Conservation (phyloP, 805 yeast species). For the Ogataea corticis region DNA sequence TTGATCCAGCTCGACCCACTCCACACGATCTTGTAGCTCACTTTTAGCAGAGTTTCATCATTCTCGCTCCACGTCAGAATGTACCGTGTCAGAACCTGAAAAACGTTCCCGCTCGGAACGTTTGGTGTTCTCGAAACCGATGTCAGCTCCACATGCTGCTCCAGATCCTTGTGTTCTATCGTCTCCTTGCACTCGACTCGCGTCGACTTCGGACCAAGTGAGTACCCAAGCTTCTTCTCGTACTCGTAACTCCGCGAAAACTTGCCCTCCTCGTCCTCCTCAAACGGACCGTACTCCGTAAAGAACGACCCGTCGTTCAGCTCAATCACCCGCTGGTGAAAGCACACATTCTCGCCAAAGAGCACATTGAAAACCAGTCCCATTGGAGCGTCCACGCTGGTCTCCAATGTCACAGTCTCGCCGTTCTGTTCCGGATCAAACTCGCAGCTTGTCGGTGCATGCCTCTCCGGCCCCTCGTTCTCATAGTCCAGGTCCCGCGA, state of each 20-base stretch:
- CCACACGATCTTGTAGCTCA: slow-evolving; percentile 87
- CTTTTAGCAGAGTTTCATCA: slow-evolving; percentile 57
- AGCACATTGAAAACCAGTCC: slow-evolving; percentile 71
- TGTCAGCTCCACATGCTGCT: slow-evolving; percentile 57
- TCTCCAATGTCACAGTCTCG: slow-evolving; percentile 53
- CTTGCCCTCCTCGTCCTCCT: slow-evolving; percentile 39
- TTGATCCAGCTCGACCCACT: slow-evolving; percentile 91
- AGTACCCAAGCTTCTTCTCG: slow-evolving; percentile 69
- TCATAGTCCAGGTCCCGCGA: slow-evolving; percentile 24
- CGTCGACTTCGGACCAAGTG: slow-evolving; percentile 94
- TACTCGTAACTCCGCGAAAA: slow-evolving; percentile 60
- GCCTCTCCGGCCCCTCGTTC: slow-evolving; percentile 62
- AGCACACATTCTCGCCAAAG: slow-evolving; percentile 60
- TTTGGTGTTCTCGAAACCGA: slow-evolving; percentile 80
- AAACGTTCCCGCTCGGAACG: slow-evolving; percentile 89
- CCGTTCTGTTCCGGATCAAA: slow-evolving; percentile 45
- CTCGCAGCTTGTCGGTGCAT: slow-evolving; percentile 54
- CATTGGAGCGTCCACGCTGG: slow-evolving; percentile 64
- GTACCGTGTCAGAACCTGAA: slow-evolving; percentile 72
- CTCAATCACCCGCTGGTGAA: slow-evolving; percentile 40
- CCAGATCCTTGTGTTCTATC: slow-evolving; percentile 54
- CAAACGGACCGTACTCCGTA: slow-evolving; percentile 38
- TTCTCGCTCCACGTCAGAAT: slow-evolving; percentile 71
- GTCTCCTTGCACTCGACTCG: slow-evolving; percentile 60
- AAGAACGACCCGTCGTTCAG: slow-evolving; percentile 50